A percentile compares a stretch with the other conserved stretches of the same genome.
phyloP scores from a whole-genome alignment of 2,329 filamentous ascomycete genomes.

The Cylindrodendrum hubeiense region DNA sequence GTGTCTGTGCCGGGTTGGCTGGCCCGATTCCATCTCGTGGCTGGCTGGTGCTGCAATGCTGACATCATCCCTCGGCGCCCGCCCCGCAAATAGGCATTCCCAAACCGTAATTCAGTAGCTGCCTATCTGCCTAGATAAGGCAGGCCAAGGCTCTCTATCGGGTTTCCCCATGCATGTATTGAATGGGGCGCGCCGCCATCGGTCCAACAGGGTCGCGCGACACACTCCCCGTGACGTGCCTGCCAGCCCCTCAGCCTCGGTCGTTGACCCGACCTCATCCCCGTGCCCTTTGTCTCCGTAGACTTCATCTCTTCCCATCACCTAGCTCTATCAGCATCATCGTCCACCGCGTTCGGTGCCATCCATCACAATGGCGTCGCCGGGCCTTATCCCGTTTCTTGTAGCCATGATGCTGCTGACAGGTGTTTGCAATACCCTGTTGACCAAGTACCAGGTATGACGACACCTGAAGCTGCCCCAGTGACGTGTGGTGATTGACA shows the following conservation, averaged over 20 bases:
- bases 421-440: slow-evolving; percentile 94
- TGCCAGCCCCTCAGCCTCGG: slow-evolving; percentile 6
- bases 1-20: background rate
- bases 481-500: slow-evolving; percentile 14
- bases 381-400: slow-evolving; percentile 82
- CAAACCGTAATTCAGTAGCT: background rate
- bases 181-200: background rate
- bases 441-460: slow-evolving; percentile 94
- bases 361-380: slow-evolving; percentile 71
- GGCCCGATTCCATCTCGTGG: background rate
- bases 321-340: slow-evolving; percentile 20
- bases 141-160: background rate
- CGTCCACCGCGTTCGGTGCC: slow-evolving; percentile 6
- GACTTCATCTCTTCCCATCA: background rate
- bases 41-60: no score
- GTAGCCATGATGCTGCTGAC: slow-evolving; percentile 97
- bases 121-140: slow-evolving; percentile 13
- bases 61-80: slow-evolving; percentile 12
- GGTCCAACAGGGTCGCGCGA: slow-evolving; percentile 10
- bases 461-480: slow-evolving; percentile 14
- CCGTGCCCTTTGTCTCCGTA: background rate
- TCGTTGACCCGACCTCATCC: slow-evolving; percentile 6
- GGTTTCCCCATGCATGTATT: background rate
- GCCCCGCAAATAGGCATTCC: slow-evolving; percentile 1
- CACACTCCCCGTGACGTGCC: slow-evolving; percentile 20